phyloP scores from a whole-genome alignment of 2,329 filamentous ascomycete species.

The Chaetomium olivaceum region DNA sequence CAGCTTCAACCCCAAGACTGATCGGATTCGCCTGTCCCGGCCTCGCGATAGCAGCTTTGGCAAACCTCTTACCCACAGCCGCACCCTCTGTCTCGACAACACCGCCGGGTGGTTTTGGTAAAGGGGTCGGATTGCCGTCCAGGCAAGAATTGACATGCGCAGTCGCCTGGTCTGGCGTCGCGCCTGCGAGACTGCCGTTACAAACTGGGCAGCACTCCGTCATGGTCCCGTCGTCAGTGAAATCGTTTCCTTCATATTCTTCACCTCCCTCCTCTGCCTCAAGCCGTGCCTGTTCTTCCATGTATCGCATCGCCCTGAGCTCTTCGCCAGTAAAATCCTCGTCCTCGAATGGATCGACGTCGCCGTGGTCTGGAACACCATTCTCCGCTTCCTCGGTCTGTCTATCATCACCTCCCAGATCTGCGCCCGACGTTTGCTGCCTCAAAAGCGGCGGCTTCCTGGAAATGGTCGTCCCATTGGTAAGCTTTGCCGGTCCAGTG shows the following conservation, averaged over 20 bases:
- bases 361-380: conserved; percentile 18
- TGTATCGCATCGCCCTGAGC: conserved; percentile 65
- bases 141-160: conserved; percentile 91
- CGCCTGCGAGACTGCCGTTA: conserved; percentile 59
- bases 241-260: conserved; percentile 39
- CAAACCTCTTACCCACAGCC: conserved; percentile 59
- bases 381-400: not conserved
- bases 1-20: conserved; percentile 45
- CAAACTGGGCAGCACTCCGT: conserved; percentile 74
- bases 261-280: conserved; percentile 58
- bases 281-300: conserved; percentile 72
- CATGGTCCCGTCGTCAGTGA: conserved; percentile 37
- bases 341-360: conserved; percentile 42
- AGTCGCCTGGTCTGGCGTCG: conserved; percentile 67
- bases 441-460: conserved; percentile 23
- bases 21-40: conserved; percentile 84
- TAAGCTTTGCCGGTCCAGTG: conserved; percentile 23
- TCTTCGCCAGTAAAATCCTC: conserved; percentile 61
- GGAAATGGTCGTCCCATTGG: conserved; percentile 20
- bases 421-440: conserved; percentile 27
- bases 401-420: conserved; percentile 24
- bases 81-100: conserved; percentile 38
- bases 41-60: conserved; percentile 68
- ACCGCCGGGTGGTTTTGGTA: conserved; percentile 42
- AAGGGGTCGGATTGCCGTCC: conserved; percentile 72